Base-by-base conservation (phyloP, 805 yeast species). In the Candida easanensis region DNA sequence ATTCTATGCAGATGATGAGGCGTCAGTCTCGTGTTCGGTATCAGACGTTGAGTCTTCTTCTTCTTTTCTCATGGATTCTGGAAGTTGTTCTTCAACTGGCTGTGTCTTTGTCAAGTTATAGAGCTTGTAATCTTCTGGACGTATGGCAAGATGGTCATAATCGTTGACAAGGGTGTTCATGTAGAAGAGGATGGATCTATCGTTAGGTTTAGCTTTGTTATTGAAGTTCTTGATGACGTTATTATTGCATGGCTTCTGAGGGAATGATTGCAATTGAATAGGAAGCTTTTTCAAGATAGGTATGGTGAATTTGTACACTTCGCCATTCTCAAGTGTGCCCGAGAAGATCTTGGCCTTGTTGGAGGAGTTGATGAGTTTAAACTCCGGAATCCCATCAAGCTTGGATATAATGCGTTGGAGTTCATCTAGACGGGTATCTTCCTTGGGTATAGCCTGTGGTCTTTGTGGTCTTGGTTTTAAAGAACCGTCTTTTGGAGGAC, bases 201-300 rank as follows among this genome's bases (percentile, higher is more conserved):
- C 48, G 27, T 39, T 47, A 8, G 41, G 13, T 36, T 46, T 47
- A 2, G 37, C 44, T 33, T 51, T 55, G 30, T 19, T 18, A 39
- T 58, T 58, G 40, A 58, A 58, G 46, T 58, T 58, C 39, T 41
- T 54, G 10, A 58, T 44, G 4, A 53, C 54, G 33, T 52, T 32
- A 4, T 11, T 25, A 16, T 46, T 44, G 7, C 42, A 31, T 15
- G 45, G 39, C 32, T 40, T 40, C 22, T 41, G 46, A 2, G 50
- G 48, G 14, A 42, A 16, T 1, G 48, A 34, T 16, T 49, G 50
- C 3, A 49, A 38, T 26, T 49, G 53, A 3, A 51, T 18, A 1
- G 50, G 43, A 7, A 48, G 41, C 4, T 33, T 21, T 30, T 42
- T 48, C 17, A 39, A 25, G 5, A 49, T 37, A 14, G 61, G 61